Evolutionary conservation across 1,139 yeast genomes (phyloP), one percentile per base, ranked within the genome.

Genomic region (Saccharomyces hybrid): DNA sequence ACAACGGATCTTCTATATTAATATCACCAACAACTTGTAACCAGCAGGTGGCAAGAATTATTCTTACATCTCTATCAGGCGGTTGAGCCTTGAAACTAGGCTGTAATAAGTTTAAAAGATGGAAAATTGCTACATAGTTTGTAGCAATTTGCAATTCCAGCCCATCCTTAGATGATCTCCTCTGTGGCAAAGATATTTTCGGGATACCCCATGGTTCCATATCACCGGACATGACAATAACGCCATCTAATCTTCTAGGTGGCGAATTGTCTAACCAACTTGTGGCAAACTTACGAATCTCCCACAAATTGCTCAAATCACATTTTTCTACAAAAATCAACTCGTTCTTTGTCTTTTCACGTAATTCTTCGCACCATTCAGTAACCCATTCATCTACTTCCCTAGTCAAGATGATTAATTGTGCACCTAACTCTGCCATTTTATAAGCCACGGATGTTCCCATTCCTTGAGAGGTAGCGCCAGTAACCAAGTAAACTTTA

Each of bases 231-330:
- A 91, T 83, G 66, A 96, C 87, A 4, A 93, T 71, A 16, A 93
- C 79, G 57, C 95, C 96, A 69, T 93, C 99, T 54, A 93, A 75
- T 55, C 99, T 73, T 62, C 99, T 77, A 5, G 97, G 95, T 1
- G 97, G 96, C 46, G 83, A 76, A 67, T 88, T 90, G 70, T 93
- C 96, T 57, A 93, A 76, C 98, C 98, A 93, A 59, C 78, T 83
- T 1, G 99, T 91, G 31, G 97, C 97, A 74, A 93, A 93, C 68
- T 84, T 83, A 61, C 99, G 78, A n/a, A 93, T 78, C 5, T 91
- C 83, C 67, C 84, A 76, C 57, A 93, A 74, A 54, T 88, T 84
- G 27, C 82, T 77, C 57, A 93, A 75, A 69, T 95, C 95, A 70
- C 96, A 89, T 61, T 84, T 81, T 66, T 93, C 99, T 11, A 95